phyloP scores from a whole-genome alignment of 139 green algal genomes.

The Pleodorina starrii region DNA sequence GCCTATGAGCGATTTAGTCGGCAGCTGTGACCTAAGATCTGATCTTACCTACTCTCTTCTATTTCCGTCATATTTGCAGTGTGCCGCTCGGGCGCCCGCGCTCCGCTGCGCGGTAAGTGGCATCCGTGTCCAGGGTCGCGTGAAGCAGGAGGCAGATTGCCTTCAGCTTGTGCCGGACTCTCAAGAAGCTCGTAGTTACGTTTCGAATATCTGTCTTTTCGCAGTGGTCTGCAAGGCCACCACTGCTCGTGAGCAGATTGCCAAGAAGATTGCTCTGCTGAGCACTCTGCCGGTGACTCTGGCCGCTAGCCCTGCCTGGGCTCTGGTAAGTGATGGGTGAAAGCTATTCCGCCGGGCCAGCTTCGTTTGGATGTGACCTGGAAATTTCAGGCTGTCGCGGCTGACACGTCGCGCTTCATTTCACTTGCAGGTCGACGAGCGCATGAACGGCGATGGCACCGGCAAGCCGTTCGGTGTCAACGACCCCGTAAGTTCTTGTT shows the following conservation, averaged over 20 bases:
- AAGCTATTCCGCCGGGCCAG: background rate
- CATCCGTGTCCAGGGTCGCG: no score
- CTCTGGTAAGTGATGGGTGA: conserved; percentile 60
- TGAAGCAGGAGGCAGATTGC: no score
- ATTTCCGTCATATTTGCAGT: background rate
- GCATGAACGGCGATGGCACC: conserved; percentile 82
- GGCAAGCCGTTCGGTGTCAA: conserved; percentile 77
- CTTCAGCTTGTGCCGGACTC: background rate
- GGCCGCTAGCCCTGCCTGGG: conserved; percentile 69
- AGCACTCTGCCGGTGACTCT: conserved; percentile 61
- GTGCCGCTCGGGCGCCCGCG: conserved; percentile 44
- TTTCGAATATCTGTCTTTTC: background rate
- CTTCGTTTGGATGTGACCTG: background rate
- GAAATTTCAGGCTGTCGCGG: background rate
- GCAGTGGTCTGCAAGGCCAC: conserved; percentile 66
- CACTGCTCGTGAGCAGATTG: conserved; percentile 32
- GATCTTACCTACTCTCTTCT: background rate
- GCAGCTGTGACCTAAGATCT: background rate
- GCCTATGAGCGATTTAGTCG: background rate
- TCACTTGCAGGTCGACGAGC: conserved; percentile 77
- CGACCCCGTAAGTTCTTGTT: conserved; percentile 55
- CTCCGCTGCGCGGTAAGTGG: conserved; percentile 34
- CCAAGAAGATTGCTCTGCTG: conserved; percentile 62
- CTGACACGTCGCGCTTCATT: background rate
- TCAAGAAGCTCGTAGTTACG: background rate